These are phyloP conservation scores for Marasmius sp. DNA, from an alignment of 1,284 basidiomycete species.

Conservation along the genomic window DNA sequence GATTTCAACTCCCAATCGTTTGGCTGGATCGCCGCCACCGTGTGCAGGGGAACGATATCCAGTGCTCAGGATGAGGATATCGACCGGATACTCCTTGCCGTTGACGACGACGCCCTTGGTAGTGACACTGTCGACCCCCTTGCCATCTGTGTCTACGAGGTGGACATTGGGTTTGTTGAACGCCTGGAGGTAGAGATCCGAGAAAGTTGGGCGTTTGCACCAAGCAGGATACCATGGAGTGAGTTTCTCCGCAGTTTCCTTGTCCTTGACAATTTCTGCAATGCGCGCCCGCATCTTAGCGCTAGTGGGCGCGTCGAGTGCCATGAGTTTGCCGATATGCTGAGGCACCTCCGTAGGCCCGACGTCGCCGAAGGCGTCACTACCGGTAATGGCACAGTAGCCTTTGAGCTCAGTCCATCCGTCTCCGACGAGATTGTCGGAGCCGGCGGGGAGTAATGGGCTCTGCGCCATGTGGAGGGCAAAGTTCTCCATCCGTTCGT, in stretches of 20 bases:
- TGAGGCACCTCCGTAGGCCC: slow-evolving; percentile 11
- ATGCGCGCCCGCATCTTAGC: slow-evolving; percentile 11
- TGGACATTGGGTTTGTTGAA: slow-evolving; percentile 18
- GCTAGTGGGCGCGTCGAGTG: slow-evolving; percentile 7
- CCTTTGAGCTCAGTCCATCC: slow-evolving; percentile 6
- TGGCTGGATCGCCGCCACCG: slow-evolving; percentile 5
- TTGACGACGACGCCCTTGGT: slow-evolving; percentile 9
- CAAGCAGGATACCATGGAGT: slow-evolving; percentile 12
- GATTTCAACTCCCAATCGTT: slow-evolving; percentile 1
- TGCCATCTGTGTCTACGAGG: slow-evolving; percentile 20
- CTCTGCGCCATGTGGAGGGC: not conserved
- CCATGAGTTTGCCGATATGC: slow-evolving; percentile 12
- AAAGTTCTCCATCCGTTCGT: slow-evolving; percentile 10
- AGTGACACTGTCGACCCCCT: slow-evolving; percentile 13
- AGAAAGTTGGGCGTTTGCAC: slow-evolving; percentile 9
- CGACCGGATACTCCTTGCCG: slow-evolving; percentile 14
- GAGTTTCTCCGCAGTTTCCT: slow-evolving; percentile 12
- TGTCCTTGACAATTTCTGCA: slow-evolving; percentile 15
- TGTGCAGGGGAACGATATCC: slow-evolving; percentile 4
- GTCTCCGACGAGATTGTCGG: slow-evolving; percentile 12
- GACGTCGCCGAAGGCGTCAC: slow-evolving; percentile 5
- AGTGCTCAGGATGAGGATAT: slow-evolving; percentile 17
- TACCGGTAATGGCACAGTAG: slow-evolving; percentile 14
- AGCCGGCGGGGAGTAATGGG: not conserved
- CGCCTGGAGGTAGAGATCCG: slow-evolving; percentile 13